Base-by-base conservation (phyloP, 495 filamentous ascomycete species). In the Cercophora scortea region DNA sequence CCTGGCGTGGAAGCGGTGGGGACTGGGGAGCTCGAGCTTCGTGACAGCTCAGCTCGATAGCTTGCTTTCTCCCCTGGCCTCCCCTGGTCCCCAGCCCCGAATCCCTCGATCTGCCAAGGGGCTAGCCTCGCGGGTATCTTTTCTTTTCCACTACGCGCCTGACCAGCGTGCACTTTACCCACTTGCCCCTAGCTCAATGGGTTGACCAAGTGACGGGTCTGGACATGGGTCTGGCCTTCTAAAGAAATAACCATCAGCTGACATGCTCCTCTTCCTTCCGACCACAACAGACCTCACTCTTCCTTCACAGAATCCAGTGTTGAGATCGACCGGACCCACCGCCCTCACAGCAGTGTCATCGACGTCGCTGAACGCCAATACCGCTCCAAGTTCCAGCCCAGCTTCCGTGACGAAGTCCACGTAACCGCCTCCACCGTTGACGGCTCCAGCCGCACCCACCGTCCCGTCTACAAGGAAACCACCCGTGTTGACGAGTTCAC, bases 331-430 rank as follows among this genome's bases (percentile, higher is more conserved):
- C 61, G 58, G 34, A 68, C 62, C 51, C 77, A 82, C 70, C 62
- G 66, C 47, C 70, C 71, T 52, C 67, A 79, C 55, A 64, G 71
- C 66, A 73, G 78, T 51, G 69, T 75, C 56, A 79, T 95, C 69
- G 90, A 96, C 79, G 68, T 86, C 56, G 85, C 85, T 65, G 90
- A 95, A 75, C 82, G 83, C 69, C 81, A 92, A 67, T 93, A 87
- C 73, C 89, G 90, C 69, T 78, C 85, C 69, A 85, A 86, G 60
- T 76, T 83, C 70, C 79, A 86, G 61, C 84, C 87, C 48, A 78
- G 71, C 56, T 86, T 85, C 78, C 77, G 77, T 62, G 78, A 80
- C 61, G 77, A 83, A 64, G 50, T 59, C 51, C 43, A 50, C 50
- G 77, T 79, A 65, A 72, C 77, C 56, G 64, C 54, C 46, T 72